A percentile compares a stretch with the other conserved stretches of the same genome.
These are phyloP conservation scores for Emericellopsis terricola DNA, from an alignment of 495 filamentous ascomycete species.

Conservation along the genomic window DNA sequence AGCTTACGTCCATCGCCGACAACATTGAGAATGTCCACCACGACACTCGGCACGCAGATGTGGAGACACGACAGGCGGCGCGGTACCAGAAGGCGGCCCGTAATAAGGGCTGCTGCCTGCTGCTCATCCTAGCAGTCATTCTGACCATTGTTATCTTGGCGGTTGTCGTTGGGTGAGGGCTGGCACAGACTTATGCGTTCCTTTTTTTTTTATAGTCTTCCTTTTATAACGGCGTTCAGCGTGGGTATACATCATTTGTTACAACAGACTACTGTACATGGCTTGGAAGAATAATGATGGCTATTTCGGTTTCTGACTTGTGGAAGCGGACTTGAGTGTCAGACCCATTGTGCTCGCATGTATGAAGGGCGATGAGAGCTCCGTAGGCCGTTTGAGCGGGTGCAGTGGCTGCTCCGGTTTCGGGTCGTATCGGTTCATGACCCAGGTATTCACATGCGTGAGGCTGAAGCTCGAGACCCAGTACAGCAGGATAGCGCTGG, in stretches of 20 bases:
- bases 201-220: neutral
- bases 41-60: constrained; percentile 67
- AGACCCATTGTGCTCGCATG: too few relatives aligned
- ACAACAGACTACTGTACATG: too few relatives aligned
- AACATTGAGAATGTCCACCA: constrained; percentile 69
- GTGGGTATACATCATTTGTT: too few relatives aligned
- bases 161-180: constrained; percentile 45
- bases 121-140: constrained; percentile 82
- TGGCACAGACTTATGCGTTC: neutral
- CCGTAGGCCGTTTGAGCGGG: too few relatives aligned
- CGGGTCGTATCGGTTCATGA: neutral
- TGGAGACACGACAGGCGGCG: constrained; percentile 65
- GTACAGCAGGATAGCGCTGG: constrained; percentile 2
- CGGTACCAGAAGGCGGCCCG: constrained; percentile 86
- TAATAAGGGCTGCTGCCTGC: constrained; percentile 78
- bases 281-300: too few relatives aligned
- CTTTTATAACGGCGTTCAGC: constrained; percentile 1
- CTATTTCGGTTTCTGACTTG: too few relatives aligned
- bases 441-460: neutral
- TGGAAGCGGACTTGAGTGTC: too few relatives aligned
- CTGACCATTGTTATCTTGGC: constrained; percentile 77
- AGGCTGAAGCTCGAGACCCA: constrained; percentile 1
- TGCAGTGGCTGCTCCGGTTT: too few relatives aligned
- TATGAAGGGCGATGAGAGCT: too few relatives aligned
- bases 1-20: constrained; percentile 71